Evolutionary conservation across 2,329 filamentous ascomycete genomes (phyloP), one percentile per base, ranked within the genome.

Genomic region (Ophiostoma tasmaniense): DNA sequence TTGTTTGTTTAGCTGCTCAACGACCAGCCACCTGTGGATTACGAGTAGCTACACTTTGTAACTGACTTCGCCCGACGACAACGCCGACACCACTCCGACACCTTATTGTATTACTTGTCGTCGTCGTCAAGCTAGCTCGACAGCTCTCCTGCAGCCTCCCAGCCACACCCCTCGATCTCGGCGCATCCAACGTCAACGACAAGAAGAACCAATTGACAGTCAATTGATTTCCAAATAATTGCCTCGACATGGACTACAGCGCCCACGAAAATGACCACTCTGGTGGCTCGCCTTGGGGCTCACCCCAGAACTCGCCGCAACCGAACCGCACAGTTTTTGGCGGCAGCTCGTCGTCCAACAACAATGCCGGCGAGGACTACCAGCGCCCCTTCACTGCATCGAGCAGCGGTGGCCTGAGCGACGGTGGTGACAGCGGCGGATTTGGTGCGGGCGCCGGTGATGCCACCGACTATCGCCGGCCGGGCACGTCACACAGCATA

Each of bases 211-310:
- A 52, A 4, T 59, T 30, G 13, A 8, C 42, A 11, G 45, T 2
- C 62, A 8, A 50, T 33, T 25, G 14, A 3, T 55, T 25, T 3
- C n/a, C 13, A 20, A 10, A 17, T 20, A 14, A 37, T 64, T 37
- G 28, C 20, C 11, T 52, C 52, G n/a, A 22, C 72, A 87, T 87
- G 85, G 85, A 87, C 78, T 87, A 87, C 77, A 83, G 82, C 76
- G 77, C 84, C 73, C 75, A 81, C 75, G 85, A 87, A 73, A 78
- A 79, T 67, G 85, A 87, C 64, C 81, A 86, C 72, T 79, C 78
- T 64, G 83, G 80, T 70, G 80, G 79, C 71, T 86, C 84, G 39
- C 85, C 85, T 1, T 61, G 79, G 30, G 79, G 81, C 20, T 84
- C 50, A 5, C 50, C 50, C 50, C 50, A 55, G 22, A 55, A 55